These are phyloP conservation scores for Euphorbia pulcherrima DNA, from an alignment of 345 rosid genomes.

Conservation along the genomic window DNA sequence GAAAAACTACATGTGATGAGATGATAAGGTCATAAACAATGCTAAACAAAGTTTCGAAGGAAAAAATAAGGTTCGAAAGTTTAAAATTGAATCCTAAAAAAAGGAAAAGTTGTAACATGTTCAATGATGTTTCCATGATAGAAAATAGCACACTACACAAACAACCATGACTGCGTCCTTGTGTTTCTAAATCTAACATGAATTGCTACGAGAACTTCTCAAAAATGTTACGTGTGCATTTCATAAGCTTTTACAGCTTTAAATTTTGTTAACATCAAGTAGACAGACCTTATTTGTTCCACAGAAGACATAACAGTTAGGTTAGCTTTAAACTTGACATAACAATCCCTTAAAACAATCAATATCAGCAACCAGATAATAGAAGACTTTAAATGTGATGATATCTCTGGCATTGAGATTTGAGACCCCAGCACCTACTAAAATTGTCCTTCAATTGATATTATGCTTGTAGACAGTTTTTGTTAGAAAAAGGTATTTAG, in stretches of 20 bases:
- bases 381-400: background rate
- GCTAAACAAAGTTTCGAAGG: background rate
- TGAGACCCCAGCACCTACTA: background rate
- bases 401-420: background rate
- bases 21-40: background rate
- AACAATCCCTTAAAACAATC: background rate
- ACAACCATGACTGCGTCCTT: background rate
- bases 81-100: background rate
- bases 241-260: background rate
- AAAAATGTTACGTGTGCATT: background rate
- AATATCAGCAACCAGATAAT: background rate
- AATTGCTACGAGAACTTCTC: background rate
- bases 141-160: background rate
- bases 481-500: too few species aligned
- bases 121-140: background rate
- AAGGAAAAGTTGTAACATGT: background rate
- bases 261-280: background rate
- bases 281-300: background rate
- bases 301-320: background rate
- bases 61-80: background rate
- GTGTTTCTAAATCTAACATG: background rate
- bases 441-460: background rate
- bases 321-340: background rate
- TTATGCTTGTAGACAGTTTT: background rate
- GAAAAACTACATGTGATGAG: background rate